These are phyloP conservation scores for Dalbergia cochinchinensis DNA, from an alignment of 306 rosid genomes.

Conservation along the genomic window DNA sequence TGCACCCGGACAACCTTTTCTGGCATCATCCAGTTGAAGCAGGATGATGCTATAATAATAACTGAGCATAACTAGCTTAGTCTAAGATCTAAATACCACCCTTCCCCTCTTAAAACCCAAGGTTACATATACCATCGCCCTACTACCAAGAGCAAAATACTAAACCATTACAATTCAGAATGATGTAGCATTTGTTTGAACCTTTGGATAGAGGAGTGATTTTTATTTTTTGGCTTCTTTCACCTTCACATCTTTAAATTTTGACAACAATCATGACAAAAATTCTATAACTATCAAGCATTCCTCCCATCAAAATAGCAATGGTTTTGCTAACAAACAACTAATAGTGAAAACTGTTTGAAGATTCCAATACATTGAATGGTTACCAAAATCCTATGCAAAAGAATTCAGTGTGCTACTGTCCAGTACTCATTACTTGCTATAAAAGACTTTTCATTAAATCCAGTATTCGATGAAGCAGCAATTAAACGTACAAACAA, in stretches of 20 bases:
- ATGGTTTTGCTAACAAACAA: too few relatives aligned
- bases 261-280: background rate
- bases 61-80: background rate
- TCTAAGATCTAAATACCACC: slow-evolving; percentile 24
- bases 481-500: background rate
- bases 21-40: slow-evolving; percentile 12
- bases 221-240: too few relatives aligned
- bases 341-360: too few relatives aligned
- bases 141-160: background rate
- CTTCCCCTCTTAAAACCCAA: slow-evolving; percentile 12
- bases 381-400: background rate
- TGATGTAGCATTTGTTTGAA: too few relatives aligned
- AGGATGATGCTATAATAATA: slow-evolving; percentile 15
- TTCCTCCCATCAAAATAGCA: background rate
- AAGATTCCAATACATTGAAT: too few relatives aligned
- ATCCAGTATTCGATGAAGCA: background rate
- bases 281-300: background rate
- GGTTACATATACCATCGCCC: background rate
- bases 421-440: slow-evolving; percentile 37
- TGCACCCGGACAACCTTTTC: slow-evolving; percentile 10
- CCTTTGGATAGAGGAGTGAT: too few relatives aligned
- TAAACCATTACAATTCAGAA: background rate
- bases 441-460: background rate
- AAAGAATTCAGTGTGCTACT: slow-evolving; percentile 32
- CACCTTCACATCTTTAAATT: too few relatives aligned